These are phyloP conservation scores for Bombardia bombarda DNA, from an alignment of 495 filamentous ascomycete genomes.

Conservation along the genomic window DNA sequence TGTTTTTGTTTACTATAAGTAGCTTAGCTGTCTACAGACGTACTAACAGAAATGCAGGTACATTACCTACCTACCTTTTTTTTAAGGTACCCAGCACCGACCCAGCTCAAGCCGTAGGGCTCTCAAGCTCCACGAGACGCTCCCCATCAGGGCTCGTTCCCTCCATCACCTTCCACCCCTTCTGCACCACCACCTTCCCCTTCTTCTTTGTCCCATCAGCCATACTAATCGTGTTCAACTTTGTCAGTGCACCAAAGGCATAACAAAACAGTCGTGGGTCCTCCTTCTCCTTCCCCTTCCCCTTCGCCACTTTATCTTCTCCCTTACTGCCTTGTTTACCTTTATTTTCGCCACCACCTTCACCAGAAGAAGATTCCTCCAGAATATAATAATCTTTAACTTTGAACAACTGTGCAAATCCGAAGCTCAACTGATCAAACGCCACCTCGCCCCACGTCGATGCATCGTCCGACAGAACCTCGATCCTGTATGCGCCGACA, in stretches of 20 bases:
- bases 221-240: background rate
- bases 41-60: too few relatives aligned
- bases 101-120: background rate
- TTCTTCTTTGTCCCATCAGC: background rate
- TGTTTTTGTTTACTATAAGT: too few relatives aligned
- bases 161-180: background rate
- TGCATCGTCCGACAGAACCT: slow-evolving; percentile 1
- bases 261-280: too few relatives aligned
- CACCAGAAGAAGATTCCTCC: background rate
- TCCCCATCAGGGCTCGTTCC: background rate
- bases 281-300: too few relatives aligned
- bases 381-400: too few relatives aligned
- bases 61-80: too few relatives aligned
- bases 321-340: too few relatives aligned
- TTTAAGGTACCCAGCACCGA: too few relatives aligned
- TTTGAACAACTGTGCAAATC: background rate
- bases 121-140: background rate
- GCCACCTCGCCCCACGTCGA: slow-evolving; percentile 5
- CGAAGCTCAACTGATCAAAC: background rate
- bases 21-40: too few relatives aligned
- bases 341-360: background rate
- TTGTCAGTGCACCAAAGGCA: slow-evolving; percentile 10
- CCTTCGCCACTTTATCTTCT: too few relatives aligned
- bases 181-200: background rate
- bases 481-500: slow-evolving; percentile 1